Conservation (phyloP, 2,329 filamentous ascomycete genomes). For the Diaporthe capsici region DNA sequence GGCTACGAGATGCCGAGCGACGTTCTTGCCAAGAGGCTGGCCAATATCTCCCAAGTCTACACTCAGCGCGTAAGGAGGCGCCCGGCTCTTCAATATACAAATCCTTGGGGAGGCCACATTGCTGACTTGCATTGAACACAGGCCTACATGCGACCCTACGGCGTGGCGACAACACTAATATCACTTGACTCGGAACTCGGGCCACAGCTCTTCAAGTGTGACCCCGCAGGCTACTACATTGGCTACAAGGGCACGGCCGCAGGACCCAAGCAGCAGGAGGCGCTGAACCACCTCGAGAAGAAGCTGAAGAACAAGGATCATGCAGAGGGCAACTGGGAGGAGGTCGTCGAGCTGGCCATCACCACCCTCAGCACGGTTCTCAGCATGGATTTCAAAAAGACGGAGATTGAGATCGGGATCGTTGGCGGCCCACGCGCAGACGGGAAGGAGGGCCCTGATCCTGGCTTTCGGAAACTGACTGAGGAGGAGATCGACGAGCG, state of each 20-base stretch:
- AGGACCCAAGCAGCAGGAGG: constrained; percentile 98
- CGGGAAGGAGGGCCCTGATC: constrained; percentile 84
- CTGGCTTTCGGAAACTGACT: constrained; percentile 87
- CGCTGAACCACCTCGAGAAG: constrained; percentile 98
- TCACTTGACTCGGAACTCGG: constrained; percentile 93
- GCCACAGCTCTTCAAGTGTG: constrained; percentile 97
- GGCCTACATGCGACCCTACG: constrained; percentile 98
- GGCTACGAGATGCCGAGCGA: constrained; percentile 99
- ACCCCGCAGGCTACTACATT: constrained; percentile 97
- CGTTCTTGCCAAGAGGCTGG: constrained; percentile 93
- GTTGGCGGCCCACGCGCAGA: constrained; percentile 89
- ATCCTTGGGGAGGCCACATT: constrained; percentile 13
- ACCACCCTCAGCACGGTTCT: constrained; percentile 95
- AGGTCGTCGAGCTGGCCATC: constrained; percentile 97
- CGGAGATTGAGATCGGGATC: constrained; percentile 94
- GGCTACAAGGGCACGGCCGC: constrained; percentile 99
- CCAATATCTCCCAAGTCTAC: constrained; percentile 99
- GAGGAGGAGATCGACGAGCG: constrained; percentile 99
- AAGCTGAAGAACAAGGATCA: constrained; percentile 99
- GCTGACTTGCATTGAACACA: constrained; percentile 47
- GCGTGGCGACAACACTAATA: constrained; percentile 94
- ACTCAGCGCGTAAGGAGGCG: constrained; percentile 83
- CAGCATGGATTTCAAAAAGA: constrained; percentile 99
- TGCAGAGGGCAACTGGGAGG: constrained; percentile 94
- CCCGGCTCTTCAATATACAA: constrained; percentile 30